Conservation (phyloP, 352 stramenopile genomes). For the Aphanomyces stellatus region DNA sequence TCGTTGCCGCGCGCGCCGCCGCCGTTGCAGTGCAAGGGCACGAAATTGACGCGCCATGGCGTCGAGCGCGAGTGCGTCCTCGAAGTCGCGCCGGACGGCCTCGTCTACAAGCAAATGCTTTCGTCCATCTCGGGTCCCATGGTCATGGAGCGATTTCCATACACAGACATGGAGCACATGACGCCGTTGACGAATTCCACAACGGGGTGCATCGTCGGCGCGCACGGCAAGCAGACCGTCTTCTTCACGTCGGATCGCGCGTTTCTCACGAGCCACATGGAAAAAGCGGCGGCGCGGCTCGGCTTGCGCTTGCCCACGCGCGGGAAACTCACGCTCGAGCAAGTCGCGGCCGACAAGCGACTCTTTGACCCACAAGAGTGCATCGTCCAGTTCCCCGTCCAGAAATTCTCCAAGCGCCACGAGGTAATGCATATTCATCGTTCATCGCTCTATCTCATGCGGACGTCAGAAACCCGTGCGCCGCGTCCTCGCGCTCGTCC, state of each 20-base stretch:
- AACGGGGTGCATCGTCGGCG: constrained; percentile 58
- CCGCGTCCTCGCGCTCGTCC: constrained; percentile 53
- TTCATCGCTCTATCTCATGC: not conserved
- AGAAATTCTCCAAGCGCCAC: constrained; percentile 29
- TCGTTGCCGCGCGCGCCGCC: constrained; percentile 21
- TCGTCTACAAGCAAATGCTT: constrained; percentile 28
- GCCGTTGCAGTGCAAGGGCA: constrained; percentile 36
- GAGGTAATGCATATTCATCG: constrained; percentile 5
- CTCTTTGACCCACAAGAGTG: constrained; percentile 37
- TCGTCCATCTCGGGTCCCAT: constrained; percentile 19
- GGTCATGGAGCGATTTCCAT: constrained; percentile 54
- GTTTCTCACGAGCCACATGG: constrained; percentile 45
- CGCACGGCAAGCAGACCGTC: constrained; percentile 50
- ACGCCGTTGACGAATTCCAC: constrained; percentile 40
- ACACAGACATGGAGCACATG: constrained; percentile 72
- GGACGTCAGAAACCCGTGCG: constrained; percentile 39
- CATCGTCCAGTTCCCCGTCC: constrained; percentile 65
- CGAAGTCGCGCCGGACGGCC: constrained; percentile 49
- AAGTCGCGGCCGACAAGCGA: constrained; percentile 45
- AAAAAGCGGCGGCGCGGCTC: constrained; percentile 43
- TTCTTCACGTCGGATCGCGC: constrained; percentile 59
- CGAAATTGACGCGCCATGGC: constrained; percentile 54
- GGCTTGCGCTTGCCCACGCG: constrained; percentile 32
- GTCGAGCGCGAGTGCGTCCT: constrained; percentile 29
- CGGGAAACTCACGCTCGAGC: constrained; percentile 30